Percentiles rank a stretch among this genome's conserved stretches.
phyloP scores from a whole-genome alignment of 2,329 filamentous ascomycete genomes.

The Aspergillus thermomutatus region DNA sequence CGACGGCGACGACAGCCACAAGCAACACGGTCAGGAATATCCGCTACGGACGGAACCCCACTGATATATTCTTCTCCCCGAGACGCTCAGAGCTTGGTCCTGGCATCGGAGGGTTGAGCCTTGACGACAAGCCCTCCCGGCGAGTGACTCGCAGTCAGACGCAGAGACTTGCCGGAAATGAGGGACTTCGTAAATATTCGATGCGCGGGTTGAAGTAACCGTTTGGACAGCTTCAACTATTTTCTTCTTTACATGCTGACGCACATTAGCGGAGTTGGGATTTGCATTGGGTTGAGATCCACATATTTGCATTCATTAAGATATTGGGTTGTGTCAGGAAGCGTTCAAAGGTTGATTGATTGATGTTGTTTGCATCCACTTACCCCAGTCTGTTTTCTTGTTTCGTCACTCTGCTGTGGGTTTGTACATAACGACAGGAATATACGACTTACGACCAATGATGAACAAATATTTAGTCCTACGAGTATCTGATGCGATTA shows the following conservation, averaged over 20 bases:
- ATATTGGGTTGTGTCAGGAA: not conserved
- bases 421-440: not conserved
- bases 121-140: constrained; percentile 32
- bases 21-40: constrained; percentile 35
- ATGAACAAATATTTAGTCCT: not conserved
- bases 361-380: not conserved
- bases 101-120: constrained; percentile 30
- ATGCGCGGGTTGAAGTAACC: constrained; percentile 16
- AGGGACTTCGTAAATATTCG: constrained; percentile 10
- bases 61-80: constrained; percentile 26
- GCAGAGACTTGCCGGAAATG: constrained; percentile 18
- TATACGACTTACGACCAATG: constrained; percentile 1
- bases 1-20: constrained; percentile 29
- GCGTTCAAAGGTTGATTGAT: not conserved
- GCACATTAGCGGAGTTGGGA: not conserved
- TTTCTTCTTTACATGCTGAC: not conserved
- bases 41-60: constrained; percentile 28
- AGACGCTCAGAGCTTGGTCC: constrained; percentile 30
- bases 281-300: not conserved
- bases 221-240: not conserved
- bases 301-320: not conserved
- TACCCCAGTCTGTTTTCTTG: not conserved
- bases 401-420: not conserved
- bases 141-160: constrained; percentile 37
- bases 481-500: not conserved